Base-by-base conservation (phyloP, 129 eudicot species). In the Escallonia herrerae region DNA sequence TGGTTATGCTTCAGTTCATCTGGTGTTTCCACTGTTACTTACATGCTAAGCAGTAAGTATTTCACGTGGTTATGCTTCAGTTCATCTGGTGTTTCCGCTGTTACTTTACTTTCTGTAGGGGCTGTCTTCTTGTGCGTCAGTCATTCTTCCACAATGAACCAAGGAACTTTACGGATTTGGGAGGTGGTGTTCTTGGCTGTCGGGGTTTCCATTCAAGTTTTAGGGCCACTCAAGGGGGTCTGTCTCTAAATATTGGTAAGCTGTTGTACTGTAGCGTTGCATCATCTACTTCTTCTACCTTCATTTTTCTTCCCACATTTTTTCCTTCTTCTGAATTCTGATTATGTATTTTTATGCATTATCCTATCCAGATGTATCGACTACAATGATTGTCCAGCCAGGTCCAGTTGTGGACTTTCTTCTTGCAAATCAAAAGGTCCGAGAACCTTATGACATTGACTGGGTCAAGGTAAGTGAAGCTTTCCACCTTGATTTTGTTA, bases 101-200 rank as follows among this genome's bases (percentile, higher is more conserved):
- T 58, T 11, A 5, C 33, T 41, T 15, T 58, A 40, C 60, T 12
- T 46, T 15, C 68, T 60, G 40, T 86, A 87, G 95, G 79, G 95
- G 95, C 10, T 87, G 95, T 68, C 79, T 87, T 4, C 81, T 87
- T 39, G 95, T 87, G 2, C 81, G 95, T 0, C 95, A 87, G 66
- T 87, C 95, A 5, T 87, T 84, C 63, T 87, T 87, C 63, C 86
- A 84, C 68, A 81, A 90, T 58, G 84, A 81, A 15, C 82, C 79
- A 7, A 78, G 60, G 63, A 87, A 80, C 65, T 90, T 81, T 62
- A 67, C 73, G 49, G 97, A 84, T 63, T 80, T 90, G 1, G 97
- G 97, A 6, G 97, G 97, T n/a, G 97, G 97, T 4, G 87, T 90
- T 15, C 84, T 84, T 12, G 97, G 97, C 1, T 90, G 97, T 48